Percentiles rank a stretch among this genome's conserved stretches.
phyloP scores from a whole-genome alignment of 2,329 filamentous ascomycete genomes.

The Monilinia fructicola region DNA sequence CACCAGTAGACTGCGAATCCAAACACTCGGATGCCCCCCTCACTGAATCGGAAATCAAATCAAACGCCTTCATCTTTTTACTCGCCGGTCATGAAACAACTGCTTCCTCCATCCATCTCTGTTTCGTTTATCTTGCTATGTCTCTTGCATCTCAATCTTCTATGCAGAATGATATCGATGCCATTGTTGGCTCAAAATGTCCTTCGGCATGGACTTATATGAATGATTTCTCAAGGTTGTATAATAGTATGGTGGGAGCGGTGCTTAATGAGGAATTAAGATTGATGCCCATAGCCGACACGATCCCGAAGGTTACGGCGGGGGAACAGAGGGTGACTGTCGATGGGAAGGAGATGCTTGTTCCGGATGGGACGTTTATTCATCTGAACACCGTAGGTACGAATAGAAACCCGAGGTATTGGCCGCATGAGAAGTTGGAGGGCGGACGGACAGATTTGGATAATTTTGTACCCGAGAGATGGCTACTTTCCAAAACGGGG shows the following conservation, averaged over 20 bases:
- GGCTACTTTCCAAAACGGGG: constrained; percentile 43
- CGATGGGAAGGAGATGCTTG: constrained; percentile 25
- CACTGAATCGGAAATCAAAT: constrained; percentile 37
- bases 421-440: constrained; percentile 49
- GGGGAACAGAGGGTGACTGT: constrained; percentile 33
- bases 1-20: not conserved
- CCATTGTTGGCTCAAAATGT: constrained; percentile 32
- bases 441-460: constrained; percentile 48
- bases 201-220: constrained; percentile 30
- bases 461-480: constrained; percentile 57
- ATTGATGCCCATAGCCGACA: constrained; percentile 53
- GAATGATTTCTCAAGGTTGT: constrained; percentile 33
- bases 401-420: constrained; percentile 57
- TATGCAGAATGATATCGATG: constrained; percentile 37
- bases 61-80: constrained; percentile 40
- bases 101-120: constrained; percentile 39
- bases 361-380: constrained; percentile 43
- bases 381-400: constrained; percentile 47
- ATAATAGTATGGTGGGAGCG: constrained; percentile 35
- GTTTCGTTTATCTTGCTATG: constrained; percentile 37
- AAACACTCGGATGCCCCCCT: constrained; percentile 24
- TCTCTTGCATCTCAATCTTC: constrained; percentile 26
- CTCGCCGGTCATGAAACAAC: constrained; percentile 42
- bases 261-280: constrained; percentile 54
- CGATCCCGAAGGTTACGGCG: constrained; percentile 45